A percentile compares a stretch with the other conserved stretches of the same genome.
Evolutionary conservation across 2,329 filamentous ascomycete species (phyloP).

Genomic region (Escovopsis weberi): DNA sequence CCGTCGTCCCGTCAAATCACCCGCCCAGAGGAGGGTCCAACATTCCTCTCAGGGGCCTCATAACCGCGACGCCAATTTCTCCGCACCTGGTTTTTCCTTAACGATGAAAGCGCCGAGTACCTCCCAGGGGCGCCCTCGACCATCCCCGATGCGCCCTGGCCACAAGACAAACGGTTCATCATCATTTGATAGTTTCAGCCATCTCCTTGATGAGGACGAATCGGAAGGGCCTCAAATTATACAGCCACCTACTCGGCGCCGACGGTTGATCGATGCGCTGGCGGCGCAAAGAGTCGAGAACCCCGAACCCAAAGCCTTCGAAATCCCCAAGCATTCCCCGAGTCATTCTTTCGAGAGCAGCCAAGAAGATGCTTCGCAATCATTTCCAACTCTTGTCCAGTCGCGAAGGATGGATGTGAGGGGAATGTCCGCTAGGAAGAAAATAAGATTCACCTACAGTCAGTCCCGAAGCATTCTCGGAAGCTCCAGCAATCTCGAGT

Average conservation of each 20-base stretch:
- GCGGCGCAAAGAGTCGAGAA: constrained; percentile 1
- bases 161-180: background rate
- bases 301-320: background rate
- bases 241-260: constrained; percentile 1
- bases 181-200: too few species aligned
- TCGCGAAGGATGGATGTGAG: constrained; percentile 14
- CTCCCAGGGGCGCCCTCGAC: background rate
- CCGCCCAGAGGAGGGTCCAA: background rate
- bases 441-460: constrained; percentile 22
- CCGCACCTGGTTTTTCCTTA: background rate
- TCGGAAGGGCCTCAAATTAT: background rate
- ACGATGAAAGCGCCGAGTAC: background rate
- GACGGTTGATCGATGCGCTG: constrained; percentile 5
- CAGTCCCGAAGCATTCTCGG: constrained; percentile 17
- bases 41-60: background rate
- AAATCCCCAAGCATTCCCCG: background rate
- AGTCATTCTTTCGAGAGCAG: background rate
- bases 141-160: background rate
- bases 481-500: constrained; percentile 13
- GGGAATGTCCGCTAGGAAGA: constrained; percentile 14
- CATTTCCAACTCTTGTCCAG: constrained; percentile 3
- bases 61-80: background rate
- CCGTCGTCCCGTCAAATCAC: background rate
- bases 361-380: constrained; percentile 1
- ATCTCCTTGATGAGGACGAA: too few species aligned